These are phyloP conservation scores for Pythium vanterpoolii DNA, from an alignment of 352 stramenopile genomes.

Conservation along the genomic window DNA sequence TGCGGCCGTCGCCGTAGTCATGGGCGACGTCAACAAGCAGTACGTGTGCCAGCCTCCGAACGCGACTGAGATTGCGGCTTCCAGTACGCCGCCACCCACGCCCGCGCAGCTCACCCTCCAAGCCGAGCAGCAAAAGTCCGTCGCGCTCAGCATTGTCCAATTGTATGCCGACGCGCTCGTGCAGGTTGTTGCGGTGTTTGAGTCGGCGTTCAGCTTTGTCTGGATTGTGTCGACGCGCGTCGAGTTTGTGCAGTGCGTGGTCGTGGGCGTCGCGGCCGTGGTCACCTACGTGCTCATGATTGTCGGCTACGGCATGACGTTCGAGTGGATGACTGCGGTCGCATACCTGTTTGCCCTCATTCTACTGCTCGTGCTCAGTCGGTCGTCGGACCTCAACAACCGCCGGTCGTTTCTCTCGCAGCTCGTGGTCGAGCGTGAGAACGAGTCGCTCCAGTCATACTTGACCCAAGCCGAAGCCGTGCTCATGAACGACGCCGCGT, in stretches of 20 bases:
- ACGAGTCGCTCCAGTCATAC: conserved; percentile 75
- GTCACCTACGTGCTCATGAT: conserved; percentile 65
- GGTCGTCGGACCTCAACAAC: conserved; percentile 76
- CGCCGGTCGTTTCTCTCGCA: conserved; percentile 80
- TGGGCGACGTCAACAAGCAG: conserved; percentile 28
- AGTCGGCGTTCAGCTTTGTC: conserved; percentile 77
- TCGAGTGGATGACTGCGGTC: conserved; percentile 72
- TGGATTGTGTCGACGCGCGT: conserved; percentile 84
- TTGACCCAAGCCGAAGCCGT: conserved; percentile 78
- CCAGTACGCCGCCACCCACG: conserved; percentile 23
- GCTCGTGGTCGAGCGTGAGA: conserved; percentile 83
- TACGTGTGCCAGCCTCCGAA: conserved; percentile 41
- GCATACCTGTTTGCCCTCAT: conserved; percentile 59
- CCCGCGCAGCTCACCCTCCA: conserved; percentile 26
- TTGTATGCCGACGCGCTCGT: conserved; percentile 58
- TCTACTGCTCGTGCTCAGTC: conserved; percentile 74
- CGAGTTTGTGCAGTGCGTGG: conserved; percentile 83
- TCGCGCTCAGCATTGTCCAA: conserved; percentile 38
- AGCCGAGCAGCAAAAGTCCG: conserved; percentile 11
- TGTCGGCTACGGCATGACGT: conserved; percentile 40
- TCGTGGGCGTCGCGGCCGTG: conserved; percentile 55
- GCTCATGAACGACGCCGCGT: conserved; percentile 75
- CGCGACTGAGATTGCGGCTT: conserved; percentile 28
- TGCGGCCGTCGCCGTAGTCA: conserved; percentile 46
- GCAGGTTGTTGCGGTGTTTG: conserved; percentile 64